Conservation (phyloP, 257 asterid genomes). For the Solanum dulcamara region DNA sequence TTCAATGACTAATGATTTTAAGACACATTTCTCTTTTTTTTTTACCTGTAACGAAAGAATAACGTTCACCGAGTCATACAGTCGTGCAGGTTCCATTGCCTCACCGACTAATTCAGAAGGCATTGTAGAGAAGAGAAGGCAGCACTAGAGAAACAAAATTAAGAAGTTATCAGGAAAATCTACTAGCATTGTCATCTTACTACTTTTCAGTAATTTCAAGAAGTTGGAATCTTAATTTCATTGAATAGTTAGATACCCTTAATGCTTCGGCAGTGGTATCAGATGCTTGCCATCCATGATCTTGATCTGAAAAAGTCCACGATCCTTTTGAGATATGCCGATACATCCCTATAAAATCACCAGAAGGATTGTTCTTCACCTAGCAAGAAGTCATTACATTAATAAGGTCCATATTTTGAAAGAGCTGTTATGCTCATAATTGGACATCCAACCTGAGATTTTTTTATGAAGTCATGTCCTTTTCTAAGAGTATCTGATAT, state of each 20-base stretch:
- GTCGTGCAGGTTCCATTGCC: constrained; percentile 42
- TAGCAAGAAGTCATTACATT: not conserved
- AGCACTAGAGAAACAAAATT: constrained; percentile 31
- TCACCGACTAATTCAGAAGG: constrained; percentile 65
- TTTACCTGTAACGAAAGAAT: constrained; percentile 64
- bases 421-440: not conserved
- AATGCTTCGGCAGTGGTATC: constrained; percentile 86
- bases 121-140: constrained; percentile 73
- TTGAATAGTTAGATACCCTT: constrained; percentile 29
- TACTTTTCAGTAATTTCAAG: too few species aligned
- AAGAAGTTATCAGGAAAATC: not conserved
- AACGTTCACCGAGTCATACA: constrained; percentile 68
- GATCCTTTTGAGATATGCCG: constrained; percentile 84
- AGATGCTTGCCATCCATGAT: constrained; percentile 95
- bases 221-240: not conserved
- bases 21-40: not conserved
- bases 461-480: constrained; percentile 67
- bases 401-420: not conserved
- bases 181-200: not conserved
- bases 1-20: not conserved
- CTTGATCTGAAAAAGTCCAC: constrained; percentile 93
- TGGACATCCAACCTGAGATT: constrained; percentile 42
- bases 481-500: constrained; percentile 45
- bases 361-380: constrained; percentile 82
- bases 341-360: constrained; percentile 63